Conservation (phyloP, 2,329 filamentous ascomycete genomes). For the Pseudogymnoascus sp. region DNA sequence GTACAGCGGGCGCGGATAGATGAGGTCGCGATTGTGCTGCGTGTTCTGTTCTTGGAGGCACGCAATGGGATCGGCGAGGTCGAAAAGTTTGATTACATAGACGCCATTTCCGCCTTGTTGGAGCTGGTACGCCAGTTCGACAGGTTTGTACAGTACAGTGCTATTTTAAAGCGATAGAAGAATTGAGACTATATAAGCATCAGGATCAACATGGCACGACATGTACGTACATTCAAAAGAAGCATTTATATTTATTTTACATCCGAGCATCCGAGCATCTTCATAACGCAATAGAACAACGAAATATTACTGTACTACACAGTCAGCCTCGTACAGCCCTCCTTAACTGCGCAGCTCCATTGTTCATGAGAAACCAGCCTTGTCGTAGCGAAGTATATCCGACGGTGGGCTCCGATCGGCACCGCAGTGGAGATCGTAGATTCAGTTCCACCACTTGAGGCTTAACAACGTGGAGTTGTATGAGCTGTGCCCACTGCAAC, state of each 20-base stretch:
- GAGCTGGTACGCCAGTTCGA: constrained; percentile 3
- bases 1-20: background rate
- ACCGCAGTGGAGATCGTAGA: background rate
- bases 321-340: background rate
- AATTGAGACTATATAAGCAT: background rate
- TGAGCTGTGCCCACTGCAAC: background rate
- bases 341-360: background rate
- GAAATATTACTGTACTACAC: background rate
- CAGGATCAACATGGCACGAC: background rate
- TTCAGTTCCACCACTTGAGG: background rate
- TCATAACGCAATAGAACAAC: background rate
- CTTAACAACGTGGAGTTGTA: background rate
- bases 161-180: background rate
- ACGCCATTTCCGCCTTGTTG: background rate
- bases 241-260: background rate
- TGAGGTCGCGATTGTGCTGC: background rate
- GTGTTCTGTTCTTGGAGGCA: background rate
- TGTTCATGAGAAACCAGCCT: background rate
- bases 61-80: background rate
- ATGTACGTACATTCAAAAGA: background rate
- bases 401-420: background rate
- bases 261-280: background rate
- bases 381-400: background rate
- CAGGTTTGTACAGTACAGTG: constrained; percentile 1
- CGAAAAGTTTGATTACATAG: background rate